These are phyloP conservation scores for Kurtzmaniella fragi DNA, from an alignment of 805 yeast genomes.

Conservation along the genomic window DNA sequence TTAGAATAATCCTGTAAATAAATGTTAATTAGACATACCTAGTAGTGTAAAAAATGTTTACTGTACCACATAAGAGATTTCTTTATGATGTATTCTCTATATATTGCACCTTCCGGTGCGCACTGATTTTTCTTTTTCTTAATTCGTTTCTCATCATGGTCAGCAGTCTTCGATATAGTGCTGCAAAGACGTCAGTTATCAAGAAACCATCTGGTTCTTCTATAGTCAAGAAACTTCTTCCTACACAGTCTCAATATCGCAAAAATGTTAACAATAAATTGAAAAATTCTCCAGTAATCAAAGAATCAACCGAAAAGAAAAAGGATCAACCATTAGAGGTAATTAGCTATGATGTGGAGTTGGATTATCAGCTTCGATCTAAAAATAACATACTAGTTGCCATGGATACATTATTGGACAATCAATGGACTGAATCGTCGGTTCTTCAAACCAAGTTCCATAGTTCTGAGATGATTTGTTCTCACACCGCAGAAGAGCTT, in stretches of 20 bases:
- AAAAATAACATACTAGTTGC: constrained; percentile 27
- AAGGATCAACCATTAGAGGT: constrained; percentile 14
- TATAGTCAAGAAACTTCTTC: constrained; percentile 19
- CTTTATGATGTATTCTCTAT: no score
- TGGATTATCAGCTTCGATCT: constrained; percentile 32
- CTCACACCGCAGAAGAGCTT: constrained; percentile 17
- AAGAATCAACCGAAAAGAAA: not conserved
- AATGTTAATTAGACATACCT: no score
- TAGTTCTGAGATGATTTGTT: constrained; percentile 7
- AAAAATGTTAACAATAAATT: constrained; percentile 9
- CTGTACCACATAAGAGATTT: no score
- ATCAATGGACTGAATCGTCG: constrained; percentile 36
- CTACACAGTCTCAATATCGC: constrained; percentile 20
- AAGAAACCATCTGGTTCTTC: constrained; percentile 19
- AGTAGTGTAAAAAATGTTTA: no score
- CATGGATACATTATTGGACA: constrained; percentile 24
- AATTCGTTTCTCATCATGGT: constrained; percentile 7
- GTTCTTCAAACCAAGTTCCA: constrained; percentile 20
- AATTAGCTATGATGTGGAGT: constrained; percentile 32
- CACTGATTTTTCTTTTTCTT: no score
- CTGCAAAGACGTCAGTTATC: constrained; percentile 35
- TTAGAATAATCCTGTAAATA: no score
- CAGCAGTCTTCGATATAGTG: constrained; percentile 27
- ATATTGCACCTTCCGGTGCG: no score
- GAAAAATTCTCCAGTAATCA: constrained; percentile 1